Percentiles rank a stretch among this genome's conserved stretches.
phyloP scores from a whole-genome alignment of 345 rosid genomes.

The Lagerstroemia speciosa region DNA sequence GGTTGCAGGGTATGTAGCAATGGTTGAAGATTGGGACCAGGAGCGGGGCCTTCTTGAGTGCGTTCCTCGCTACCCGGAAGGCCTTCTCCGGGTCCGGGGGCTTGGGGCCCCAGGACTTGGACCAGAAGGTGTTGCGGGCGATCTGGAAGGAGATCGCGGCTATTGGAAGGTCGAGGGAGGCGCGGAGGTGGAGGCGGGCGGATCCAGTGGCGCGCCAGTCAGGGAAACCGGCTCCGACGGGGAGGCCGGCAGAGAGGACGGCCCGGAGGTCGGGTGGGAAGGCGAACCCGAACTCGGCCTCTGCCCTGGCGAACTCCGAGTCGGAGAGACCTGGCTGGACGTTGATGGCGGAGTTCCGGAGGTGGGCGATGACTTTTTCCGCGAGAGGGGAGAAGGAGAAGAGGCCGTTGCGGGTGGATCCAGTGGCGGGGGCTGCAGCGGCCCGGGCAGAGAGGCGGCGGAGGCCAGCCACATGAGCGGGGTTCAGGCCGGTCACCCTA shows the following conservation, averaged over 20 bases:
- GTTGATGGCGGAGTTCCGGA: constrained; percentile 55
- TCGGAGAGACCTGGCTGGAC: constrained; percentile 80
- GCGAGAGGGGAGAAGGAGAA: constrained; percentile 69
- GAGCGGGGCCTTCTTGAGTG: constrained; percentile 80
- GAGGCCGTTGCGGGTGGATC: constrained; percentile 51
- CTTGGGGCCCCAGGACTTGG: constrained; percentile 88
- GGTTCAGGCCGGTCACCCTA: constrained; percentile 84
- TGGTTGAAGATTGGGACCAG: constrained; percentile 86
- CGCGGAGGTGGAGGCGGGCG: constrained; percentile 71
- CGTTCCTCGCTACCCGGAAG: constrained; percentile 73
- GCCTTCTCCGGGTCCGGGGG: constrained; percentile 82
- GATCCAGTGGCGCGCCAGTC: constrained; percentile 86
- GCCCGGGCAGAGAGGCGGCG: constrained; percentile 96
- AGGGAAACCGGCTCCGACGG: constrained; percentile 82
- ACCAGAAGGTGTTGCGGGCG: constrained; percentile 83
- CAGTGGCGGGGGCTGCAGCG: constrained; percentile 40
- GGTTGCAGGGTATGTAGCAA: constrained; percentile 86
- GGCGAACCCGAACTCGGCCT: constrained; percentile 81
- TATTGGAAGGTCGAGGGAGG: constrained; percentile 75
- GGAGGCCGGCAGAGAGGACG: constrained; percentile 74
- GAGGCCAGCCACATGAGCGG: constrained; percentile 82
- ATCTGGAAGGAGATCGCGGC: constrained; percentile 91
- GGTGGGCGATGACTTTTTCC: constrained; percentile 62
- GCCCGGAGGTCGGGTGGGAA: constrained; percentile 96
- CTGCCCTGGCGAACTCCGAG: constrained; percentile 75